These are phyloP conservation scores for Tilletia caries DNA, from an alignment of 1,284 basidiomycete species.

Conservation along the genomic window DNA sequence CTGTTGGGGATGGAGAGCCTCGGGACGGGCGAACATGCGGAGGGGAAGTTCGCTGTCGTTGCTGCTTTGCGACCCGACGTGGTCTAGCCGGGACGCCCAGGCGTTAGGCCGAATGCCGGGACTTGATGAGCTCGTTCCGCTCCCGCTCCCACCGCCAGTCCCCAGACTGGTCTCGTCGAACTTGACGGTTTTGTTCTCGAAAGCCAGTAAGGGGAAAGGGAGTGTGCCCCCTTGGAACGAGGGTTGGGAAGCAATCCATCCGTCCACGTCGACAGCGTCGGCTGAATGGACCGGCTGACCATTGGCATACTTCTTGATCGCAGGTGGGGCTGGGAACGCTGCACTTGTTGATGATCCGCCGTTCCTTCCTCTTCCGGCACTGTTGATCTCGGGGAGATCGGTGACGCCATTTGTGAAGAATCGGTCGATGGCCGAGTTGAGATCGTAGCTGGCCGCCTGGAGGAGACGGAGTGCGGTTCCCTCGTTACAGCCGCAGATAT, in stretches of 20 bases:
- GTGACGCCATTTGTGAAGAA: background rate
- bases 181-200: no score
- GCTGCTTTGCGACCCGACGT: no score
- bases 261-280: background rate
- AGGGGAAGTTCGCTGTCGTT: no score
- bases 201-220: background rate
- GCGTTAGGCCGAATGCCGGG: no score
- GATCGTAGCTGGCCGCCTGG: background rate
- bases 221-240: background rate
- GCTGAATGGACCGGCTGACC: no score
- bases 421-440: background rate
- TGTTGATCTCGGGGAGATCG: background rate
- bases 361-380: background rate
- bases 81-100: no score
- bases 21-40: no score
- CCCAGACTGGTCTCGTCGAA: no score
- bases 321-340: background rate
- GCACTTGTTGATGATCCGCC: background rate
- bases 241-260: background rate
- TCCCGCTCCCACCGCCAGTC: no score
- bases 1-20: background rate
- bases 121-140: no score
- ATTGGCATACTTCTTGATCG: background rate
- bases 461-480: background rate
- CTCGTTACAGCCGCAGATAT: conserved; percentile 8